phyloP scores from a whole-genome alignment of 2,329 filamentous ascomycete species.

The Sporothrix variecibatus region DNA sequence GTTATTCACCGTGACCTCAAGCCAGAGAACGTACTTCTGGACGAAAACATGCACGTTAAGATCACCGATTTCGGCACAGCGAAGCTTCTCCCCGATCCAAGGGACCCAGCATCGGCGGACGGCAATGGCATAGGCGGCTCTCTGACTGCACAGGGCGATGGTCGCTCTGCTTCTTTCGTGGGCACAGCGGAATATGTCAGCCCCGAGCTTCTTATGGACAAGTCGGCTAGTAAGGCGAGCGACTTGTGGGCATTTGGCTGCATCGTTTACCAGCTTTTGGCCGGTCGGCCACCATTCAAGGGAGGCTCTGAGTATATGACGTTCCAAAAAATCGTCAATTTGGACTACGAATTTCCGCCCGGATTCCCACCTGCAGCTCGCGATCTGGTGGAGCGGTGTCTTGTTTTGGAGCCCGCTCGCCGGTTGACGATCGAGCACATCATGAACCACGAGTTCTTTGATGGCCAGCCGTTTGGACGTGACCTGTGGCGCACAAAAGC shows the following conservation, averaged over 20 bases:
- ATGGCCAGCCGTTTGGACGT: constrained; percentile 81
- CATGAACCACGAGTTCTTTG: constrained; percentile 94
- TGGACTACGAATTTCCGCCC: constrained; percentile 90
- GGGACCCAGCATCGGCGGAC: constrained; percentile 49
- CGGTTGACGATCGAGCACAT: constrained; percentile 93
- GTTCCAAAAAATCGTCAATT: constrained; percentile 93
- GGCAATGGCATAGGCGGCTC: constrained; percentile 30
- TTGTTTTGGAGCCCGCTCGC: constrained; percentile 83
- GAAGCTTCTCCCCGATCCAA: constrained; percentile 74
- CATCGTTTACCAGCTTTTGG: constrained; percentile 92
- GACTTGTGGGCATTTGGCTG: constrained; percentile 98
- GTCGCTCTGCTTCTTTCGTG: constrained; percentile 89
- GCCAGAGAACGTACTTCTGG: constrained; percentile 92
- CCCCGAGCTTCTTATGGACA: constrained; percentile 92
- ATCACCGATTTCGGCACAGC: constrained; percentile 98
- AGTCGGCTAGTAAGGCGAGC: constrained; percentile 95
- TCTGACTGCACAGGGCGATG: constrained; percentile 52
- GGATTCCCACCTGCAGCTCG: constrained; percentile 84
- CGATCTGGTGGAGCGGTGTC: constrained; percentile 84
- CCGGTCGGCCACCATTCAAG: constrained; percentile 97
- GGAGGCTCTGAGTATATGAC: constrained; percentile 93
- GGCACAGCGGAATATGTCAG: constrained; percentile 98
- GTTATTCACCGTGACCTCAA: constrained; percentile 97
- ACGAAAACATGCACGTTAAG: constrained; percentile 96
- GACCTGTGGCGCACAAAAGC: constrained; percentile 87